Percentiles rank a stretch among this genome's conserved stretches.
phyloP scores from a whole-genome alignment of 306 rosid genomes.

The Herpetospermum pedunculosum region DNA sequence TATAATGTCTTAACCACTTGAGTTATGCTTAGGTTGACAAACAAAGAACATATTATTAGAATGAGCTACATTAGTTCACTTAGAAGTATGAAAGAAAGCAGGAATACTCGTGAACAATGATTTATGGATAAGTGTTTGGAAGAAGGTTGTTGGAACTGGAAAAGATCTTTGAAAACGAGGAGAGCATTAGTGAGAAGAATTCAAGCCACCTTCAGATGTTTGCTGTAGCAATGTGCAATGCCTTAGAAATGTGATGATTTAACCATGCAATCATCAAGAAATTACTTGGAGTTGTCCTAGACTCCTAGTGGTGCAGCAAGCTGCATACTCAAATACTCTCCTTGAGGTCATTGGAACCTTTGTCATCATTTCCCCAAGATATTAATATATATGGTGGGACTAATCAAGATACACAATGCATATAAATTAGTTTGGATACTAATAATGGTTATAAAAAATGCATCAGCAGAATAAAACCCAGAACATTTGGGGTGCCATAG shows the following conservation, averaged over 20 bases:
- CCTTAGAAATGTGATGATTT: neutral
- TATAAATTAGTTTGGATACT: neutral
- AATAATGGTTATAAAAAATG: neutral
- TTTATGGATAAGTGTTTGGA: neutral
- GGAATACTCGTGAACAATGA: neutral
- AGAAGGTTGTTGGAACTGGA: neutral
- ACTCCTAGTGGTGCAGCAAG: neutral
- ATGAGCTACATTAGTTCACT: neutral
- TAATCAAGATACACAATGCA: neutral
- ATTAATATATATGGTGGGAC: neutral
- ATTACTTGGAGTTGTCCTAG: neutral
- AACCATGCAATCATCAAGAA: neutral
- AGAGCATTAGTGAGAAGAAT: neutral
- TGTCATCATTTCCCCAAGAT: neutral
- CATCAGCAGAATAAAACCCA: neutral
- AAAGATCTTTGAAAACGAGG: neutral
- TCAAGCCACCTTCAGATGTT: neutral
- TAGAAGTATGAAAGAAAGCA: neutral
- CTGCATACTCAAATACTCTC: neutral
- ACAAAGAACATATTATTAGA: neutral
- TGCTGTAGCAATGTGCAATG: neutral
- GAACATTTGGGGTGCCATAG: neutral
- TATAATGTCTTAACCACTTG: no score
- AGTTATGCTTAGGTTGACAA: no score
- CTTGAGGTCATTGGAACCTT: neutral